Percentiles rank a stretch among this genome's conserved stretches.
phyloP scores from a whole-genome alignment of 2,329 filamentous ascomycete genomes.

The Monosporascus cannonballus region DNA sequence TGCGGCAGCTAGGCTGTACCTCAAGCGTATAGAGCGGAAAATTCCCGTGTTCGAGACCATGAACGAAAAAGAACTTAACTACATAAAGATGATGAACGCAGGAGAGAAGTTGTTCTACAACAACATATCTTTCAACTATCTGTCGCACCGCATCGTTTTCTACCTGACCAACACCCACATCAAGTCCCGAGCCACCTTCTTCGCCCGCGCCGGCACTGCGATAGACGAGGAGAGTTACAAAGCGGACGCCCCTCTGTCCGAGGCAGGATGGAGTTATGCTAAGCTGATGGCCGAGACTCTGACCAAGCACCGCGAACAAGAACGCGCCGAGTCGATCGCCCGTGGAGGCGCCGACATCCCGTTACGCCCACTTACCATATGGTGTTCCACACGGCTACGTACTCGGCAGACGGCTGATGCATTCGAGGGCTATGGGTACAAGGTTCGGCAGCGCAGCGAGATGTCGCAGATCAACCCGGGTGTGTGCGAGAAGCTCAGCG shows the following conservation, averaged over 20 bases:
- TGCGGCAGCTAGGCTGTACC: constrained; percentile 86
- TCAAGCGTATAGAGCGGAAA: constrained; percentile 81
- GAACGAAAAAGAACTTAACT: constrained; percentile 89
- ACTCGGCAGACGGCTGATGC: constrained; percentile 86
- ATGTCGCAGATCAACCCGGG: constrained; percentile 97
- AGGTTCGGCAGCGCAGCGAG: constrained; percentile 85
- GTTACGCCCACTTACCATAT: constrained; percentile 77
- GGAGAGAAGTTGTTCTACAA: constrained; percentile 92
- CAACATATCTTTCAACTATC: constrained; percentile 92
- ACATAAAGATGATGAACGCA: constrained; percentile 99
- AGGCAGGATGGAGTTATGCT: constrained; percentile 74
- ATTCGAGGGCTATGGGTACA: constrained; percentile 73
- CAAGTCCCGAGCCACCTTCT: constrained; percentile 90
- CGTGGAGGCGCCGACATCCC: constrained; percentile 62
- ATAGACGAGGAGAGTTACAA: constrained; percentile 90
- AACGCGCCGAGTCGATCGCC: constrained; percentile 63
- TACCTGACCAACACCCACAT: constrained; percentile 97
- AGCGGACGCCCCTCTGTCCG: constrained; percentile 77
- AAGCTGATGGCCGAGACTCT: constrained; percentile 80
- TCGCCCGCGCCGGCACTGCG: constrained; percentile 80
- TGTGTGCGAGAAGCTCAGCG: constrained; percentile 89
- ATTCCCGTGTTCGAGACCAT: constrained; percentile 97
- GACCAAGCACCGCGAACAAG: constrained; percentile 75
- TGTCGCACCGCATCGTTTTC: constrained; percentile 96
- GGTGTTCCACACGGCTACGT: constrained; percentile 87